phyloP scores from a whole-genome alignment of 2,329 filamentous ascomycete species.

The Neurospora crassa region DNA sequence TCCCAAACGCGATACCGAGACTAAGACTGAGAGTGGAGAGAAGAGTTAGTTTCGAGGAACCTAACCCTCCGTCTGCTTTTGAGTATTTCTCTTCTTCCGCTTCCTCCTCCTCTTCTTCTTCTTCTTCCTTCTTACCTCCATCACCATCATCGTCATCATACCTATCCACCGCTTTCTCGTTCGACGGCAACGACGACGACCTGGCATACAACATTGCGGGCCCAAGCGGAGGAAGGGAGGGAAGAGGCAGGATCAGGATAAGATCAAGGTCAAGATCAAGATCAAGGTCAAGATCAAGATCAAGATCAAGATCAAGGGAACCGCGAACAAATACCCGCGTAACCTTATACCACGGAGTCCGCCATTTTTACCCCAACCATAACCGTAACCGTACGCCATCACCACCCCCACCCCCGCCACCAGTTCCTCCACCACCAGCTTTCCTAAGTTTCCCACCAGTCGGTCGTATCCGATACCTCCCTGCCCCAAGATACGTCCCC shows the following conservation, averaged over 20 bases:
- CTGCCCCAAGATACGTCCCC: not conserved
- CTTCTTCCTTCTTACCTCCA: not conserved
- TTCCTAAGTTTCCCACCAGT: not conserved
- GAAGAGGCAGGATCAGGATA: not conserved
- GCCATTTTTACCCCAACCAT: not conserved
- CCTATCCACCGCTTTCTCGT: not conserved
- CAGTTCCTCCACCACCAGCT: not conserved
- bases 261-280: not conserved
- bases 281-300: not conserved
- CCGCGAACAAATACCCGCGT: not conserved
- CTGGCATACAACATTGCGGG: not conserved
- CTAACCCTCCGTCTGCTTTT: not conserved
- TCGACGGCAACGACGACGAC: not conserved
- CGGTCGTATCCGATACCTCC: not conserved
- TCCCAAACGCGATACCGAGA: not conserved
- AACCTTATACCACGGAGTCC: not conserved
- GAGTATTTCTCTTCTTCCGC: not conserved
- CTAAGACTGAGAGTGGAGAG: not conserved
- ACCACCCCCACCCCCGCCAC: not conserved
- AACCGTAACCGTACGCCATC: not conserved
- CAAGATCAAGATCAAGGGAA: not conserved
- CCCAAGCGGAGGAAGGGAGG: constrained; percentile 3
- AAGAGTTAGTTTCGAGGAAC: not conserved
- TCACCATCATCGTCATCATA: not conserved
- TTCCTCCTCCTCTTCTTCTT: not conserved